These are phyloP conservation scores for Talaromyces verruculosus DNA, from an alignment of 2,329 filamentous ascomycete genomes.

Conservation along the genomic window DNA sequence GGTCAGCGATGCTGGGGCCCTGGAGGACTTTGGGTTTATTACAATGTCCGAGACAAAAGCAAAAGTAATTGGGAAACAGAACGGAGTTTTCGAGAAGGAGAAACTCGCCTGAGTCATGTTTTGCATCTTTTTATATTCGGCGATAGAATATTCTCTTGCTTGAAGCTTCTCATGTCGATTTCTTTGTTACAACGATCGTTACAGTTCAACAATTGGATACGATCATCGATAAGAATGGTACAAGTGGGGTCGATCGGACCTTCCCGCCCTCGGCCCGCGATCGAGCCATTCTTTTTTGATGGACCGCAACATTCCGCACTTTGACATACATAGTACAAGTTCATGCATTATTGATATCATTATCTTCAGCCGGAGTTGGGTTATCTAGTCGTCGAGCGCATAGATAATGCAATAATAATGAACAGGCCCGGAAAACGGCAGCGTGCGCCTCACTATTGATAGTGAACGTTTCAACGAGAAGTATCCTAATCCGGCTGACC, in stretches of 20 bases:
- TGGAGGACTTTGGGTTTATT: not conserved
- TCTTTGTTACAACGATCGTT: not conserved
- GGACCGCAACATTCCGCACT: not conserved
- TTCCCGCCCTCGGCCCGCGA: slow-evolving; percentile 21
- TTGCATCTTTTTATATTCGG: not conserved
- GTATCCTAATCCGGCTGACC: not conserved
- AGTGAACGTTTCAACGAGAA: not conserved
- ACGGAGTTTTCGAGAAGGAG: not conserved
- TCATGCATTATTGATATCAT: not conserved
- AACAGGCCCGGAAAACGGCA: not conserved
- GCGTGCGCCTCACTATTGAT: not conserved
- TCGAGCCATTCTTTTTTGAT: slow-evolving; percentile 14
- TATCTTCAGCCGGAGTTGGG: not conserved
- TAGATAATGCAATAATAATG: not conserved
- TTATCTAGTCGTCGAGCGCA: not conserved
- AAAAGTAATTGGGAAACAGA: not conserved
- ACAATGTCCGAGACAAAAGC: not conserved
- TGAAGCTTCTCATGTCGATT: not conserved
- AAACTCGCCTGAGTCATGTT: not conserved
- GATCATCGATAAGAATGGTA: not conserved
- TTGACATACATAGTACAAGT: not conserved
- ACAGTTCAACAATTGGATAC: not conserved
- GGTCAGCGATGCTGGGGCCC: not conserved
- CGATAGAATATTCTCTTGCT: not conserved
- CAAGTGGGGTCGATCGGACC: slow-evolving; percentile 14